Evolutionary conservation across 2,329 filamentous ascomycete genomes (phyloP), one percentile per base, ranked within the genome.

Genomic region (Paraphoma chrysanthemicola): DNA sequence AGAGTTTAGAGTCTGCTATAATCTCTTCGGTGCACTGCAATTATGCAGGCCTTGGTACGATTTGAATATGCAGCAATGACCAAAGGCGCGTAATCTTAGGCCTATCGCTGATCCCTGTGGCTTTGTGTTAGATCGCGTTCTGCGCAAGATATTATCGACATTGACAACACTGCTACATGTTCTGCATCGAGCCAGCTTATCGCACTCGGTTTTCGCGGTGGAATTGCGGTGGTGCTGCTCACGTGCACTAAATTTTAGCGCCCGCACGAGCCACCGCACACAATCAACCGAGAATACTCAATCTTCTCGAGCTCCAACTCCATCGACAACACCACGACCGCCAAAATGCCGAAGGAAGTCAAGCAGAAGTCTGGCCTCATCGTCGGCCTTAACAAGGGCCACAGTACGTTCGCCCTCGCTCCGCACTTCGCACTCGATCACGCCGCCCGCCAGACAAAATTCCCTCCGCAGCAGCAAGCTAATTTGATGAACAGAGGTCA

Each of bases 321-420:
- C 59, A 56, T 68, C 66, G 70, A 71, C 71, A 71, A 73, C 71
- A 73, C 54, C 65, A 72, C 67, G 59, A 72, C 71, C 71, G 70
- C 64, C 72, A 81, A 64, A 67, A 83, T 83, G 81, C 80, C 80
- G 66, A 79, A 82, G 79, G 80, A 83, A 78, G 80, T 83, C 73
- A 82, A 82, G 78, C 80, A 83, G 76, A 80, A 78, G 74, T 80
- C 78, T 70, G 81, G 75, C 71, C 70, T 89, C 76, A 80, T 83
- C 78, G 77, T 84, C 75, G 87, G 87, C 76, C 78, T 87, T 74
- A 89, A 89, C 81, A 82, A 82, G 74, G 87, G 87, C 78, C 86
- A 88, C 78, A 69, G 87, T 89, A 87, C 77, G 86, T 88, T 68
- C 54, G 44, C 45, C 53, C 63, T 31, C 60, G 41, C 63, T 57